Evolutionary conservation across 2,329 filamentous ascomycete genomes (phyloP), one percentile per base, ranked within the genome.

Genomic region (Diatrype stigma): DNA sequence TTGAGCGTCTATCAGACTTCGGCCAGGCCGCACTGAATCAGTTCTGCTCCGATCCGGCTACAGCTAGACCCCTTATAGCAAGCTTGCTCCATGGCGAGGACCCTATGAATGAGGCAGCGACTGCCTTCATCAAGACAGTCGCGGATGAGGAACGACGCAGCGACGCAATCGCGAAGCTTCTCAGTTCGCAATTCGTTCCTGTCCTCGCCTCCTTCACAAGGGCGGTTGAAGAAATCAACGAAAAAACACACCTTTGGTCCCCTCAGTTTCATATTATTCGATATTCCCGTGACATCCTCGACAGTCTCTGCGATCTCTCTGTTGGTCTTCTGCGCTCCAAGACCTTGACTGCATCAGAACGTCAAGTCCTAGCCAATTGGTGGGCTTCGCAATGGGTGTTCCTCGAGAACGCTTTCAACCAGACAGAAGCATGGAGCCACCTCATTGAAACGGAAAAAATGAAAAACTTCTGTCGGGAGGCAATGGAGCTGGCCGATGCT

Each of bases 401-500:
- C 44, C 77, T 97, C 42, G 86, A 86, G 40, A 85, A 87, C 50
- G 89, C 93, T 16, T 96, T 96, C 63, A 77, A 84, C 40, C 84
- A 86, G 53, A 95, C 92, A 3, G 91, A 96, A 64, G 73, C 75
- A 11, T 99, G 94, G 94, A 90, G 90, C 56, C 74, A 82, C 14
- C 80, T 80, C 3, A 83, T 89, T 52, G 86, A 93, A 47, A 94
- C 90, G 65, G 71, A 76, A 19, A 76, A 82, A 49, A 92, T 99
- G 89, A 86, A 91, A 61, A 86, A 96, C 51, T 96, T 97, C 63
- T 96, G 92, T 65, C 86, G 94, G 58, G 90, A 96, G 64, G 89
- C 89, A 14, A 99, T 99, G 82, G 90, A 97, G 61, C 89, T 96
- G 63, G 92, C 93, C 1, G 89, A 96, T 63, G 80, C 82, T 34